phyloP scores from a whole-genome alignment of 2,329 filamentous ascomycete genomes.

The Chaetomium olivaceum region DNA sequence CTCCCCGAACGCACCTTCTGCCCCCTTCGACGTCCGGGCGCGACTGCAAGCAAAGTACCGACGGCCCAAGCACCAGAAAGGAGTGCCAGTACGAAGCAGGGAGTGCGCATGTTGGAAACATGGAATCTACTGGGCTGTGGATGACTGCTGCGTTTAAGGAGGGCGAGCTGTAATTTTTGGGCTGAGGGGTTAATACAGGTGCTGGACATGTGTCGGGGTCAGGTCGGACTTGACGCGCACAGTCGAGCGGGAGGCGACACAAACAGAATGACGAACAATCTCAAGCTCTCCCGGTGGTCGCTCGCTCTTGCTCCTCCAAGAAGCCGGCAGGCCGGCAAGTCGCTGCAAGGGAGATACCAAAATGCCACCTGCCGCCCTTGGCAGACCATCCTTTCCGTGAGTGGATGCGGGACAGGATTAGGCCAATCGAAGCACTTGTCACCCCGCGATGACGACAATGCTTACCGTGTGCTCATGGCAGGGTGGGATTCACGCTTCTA shows the following conservation, averaged over 20 bases:
- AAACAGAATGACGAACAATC: background rate
- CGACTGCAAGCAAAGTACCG: background rate
- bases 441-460: constrained; percentile 12
- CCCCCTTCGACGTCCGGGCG: too few species aligned
- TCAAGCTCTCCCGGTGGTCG: too few species aligned
- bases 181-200: background rate
- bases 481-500: too few species aligned
- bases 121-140: too few species aligned
- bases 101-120: too few species aligned
- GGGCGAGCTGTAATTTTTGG: background rate
- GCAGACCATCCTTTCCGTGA: background rate
- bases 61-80: background rate
- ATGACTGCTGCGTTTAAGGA: too few species aligned
- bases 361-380: background rate
- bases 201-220: too few species aligned
- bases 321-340: background rate
- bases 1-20: too few species aligned
- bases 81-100: too few species aligned
- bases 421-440: background rate
- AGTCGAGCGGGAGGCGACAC: too few species aligned
- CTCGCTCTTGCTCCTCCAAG: too few species aligned
- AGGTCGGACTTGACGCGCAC: background rate
- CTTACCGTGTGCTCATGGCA: background rate
- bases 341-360: background rate
- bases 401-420: background rate